phyloP scores from a whole-genome alignment of 495 filamentous ascomycete species.

The Bryoglossum gracile region DNA sequence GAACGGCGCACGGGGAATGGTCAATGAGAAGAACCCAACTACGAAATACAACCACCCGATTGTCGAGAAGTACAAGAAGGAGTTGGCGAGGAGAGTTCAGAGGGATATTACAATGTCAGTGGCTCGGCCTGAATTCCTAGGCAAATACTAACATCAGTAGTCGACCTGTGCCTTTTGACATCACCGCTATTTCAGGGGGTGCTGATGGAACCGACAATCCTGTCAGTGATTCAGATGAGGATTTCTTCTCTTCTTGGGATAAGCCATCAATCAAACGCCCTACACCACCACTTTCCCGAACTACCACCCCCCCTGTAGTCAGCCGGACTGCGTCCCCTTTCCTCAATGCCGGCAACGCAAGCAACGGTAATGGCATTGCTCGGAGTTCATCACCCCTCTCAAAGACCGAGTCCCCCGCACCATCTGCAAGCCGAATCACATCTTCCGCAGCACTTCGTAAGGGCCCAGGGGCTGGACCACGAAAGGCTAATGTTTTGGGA shows the following conservation, averaged over 20 bases:
- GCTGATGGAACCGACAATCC: conserved; percentile 63
- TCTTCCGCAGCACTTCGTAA: conserved; percentile 73
- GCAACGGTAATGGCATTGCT: conserved; percentile 52
- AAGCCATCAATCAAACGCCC: conserved; percentile 96
- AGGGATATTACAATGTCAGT: conserved; percentile 72
- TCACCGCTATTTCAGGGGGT: conserved; percentile 42
- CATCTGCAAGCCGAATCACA: conserved; percentile 62
- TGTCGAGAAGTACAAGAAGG: conserved; percentile 94
- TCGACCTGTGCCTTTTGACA: no score
- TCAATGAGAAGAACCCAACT: conserved; percentile 92
- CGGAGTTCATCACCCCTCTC: conserved; percentile 78
- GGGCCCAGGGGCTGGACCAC: conserved; percentile 47
- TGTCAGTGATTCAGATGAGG: conserved; percentile 70
- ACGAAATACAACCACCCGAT: conserved; percentile 90
- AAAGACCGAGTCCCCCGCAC: conserved; percentile 45
- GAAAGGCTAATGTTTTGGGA: conserved; percentile 78
- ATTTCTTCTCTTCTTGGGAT: conserved; percentile 99
- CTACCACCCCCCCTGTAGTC: conserved; percentile 76
- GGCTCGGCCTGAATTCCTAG: not conserved
- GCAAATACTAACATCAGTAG: no score
- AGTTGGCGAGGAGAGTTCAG: conserved; percentile 74
- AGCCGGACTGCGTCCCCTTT: conserved; percentile 84
- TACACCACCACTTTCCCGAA: conserved; percentile 87
- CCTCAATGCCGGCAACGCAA: conserved; percentile 56
- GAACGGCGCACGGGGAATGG: conserved; percentile 85